Conservation (phyloP, 2,329 filamentous ascomycete genomes). For the Penicillium aurantiogriseum region DNA sequence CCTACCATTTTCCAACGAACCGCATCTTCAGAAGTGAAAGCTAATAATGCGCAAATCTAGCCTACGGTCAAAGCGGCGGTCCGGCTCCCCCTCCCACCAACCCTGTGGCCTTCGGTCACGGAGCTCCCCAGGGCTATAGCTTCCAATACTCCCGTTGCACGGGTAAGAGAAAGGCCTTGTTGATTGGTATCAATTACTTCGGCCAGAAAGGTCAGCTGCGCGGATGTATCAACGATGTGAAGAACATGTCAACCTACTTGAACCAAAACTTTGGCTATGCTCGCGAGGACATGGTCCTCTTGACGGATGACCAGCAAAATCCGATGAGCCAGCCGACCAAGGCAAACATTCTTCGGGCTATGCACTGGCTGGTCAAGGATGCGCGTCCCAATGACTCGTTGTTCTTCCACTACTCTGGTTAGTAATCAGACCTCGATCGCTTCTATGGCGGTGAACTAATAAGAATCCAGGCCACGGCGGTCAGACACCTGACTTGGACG, state of each 20-base stretch:
- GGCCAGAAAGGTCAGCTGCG: slow-evolving; percentile 84
- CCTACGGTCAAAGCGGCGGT: slow-evolving; percentile 19
- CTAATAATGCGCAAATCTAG: slow-evolving; percentile 4
- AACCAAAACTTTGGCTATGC: slow-evolving; percentile 89
- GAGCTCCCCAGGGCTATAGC: slow-evolving; percentile 74
- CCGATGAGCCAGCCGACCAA: slow-evolving; percentile 97
- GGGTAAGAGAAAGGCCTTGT: slow-evolving; percentile 79
- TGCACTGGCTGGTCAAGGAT: slow-evolving; percentile 98
- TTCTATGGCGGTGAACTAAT: slow-evolving; percentile 9
- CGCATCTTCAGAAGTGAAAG: background rate
- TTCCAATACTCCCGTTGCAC: slow-evolving; percentile 93
- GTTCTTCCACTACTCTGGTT: slow-evolving; percentile 96
- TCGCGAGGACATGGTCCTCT: slow-evolving; percentile 92
- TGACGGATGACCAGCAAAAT: slow-evolving; percentile 96
- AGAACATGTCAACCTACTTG: slow-evolving; percentile 92
- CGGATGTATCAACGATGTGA: slow-evolving; percentile 95
- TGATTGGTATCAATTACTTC: slow-evolving; percentile 98
- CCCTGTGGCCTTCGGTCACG: slow-evolving; percentile 72
- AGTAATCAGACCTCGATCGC: slow-evolving; percentile 25
- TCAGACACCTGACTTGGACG: slow-evolving; percentile 69
- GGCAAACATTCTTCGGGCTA: slow-evolving; percentile 88
- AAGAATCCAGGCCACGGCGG: slow-evolving; percentile 64
- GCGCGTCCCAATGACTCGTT: slow-evolving; percentile 88
- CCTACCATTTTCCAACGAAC: background rate
- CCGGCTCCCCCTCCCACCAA: slow-evolving; percentile 66